These are phyloP conservation scores for Simplicillium sp. DNA, from an alignment of 2,329 filamentous ascomycete species.

Conservation along the genomic window DNA sequence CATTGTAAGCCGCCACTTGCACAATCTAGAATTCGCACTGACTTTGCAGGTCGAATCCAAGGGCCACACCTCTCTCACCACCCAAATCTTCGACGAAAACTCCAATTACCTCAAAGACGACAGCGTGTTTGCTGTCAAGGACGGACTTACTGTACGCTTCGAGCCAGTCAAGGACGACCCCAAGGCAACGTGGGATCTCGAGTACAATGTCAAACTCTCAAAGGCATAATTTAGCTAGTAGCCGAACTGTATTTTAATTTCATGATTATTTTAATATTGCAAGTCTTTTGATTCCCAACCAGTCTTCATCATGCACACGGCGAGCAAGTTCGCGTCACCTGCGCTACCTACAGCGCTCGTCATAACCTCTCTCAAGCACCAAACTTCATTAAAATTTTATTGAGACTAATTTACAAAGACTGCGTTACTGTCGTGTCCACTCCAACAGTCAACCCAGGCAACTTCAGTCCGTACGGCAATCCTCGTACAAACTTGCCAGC, in stretches of 20 bases:
- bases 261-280: too few relatives aligned
- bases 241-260: too few relatives aligned
- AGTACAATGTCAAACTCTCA: conserved; percentile 50
- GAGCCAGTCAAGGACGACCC: conserved; percentile 21
- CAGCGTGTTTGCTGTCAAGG: conserved; percentile 45
- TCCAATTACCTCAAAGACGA: conserved; percentile 50
- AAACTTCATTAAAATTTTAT: too few relatives aligned
- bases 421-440: background rate
- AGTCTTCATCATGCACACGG: too few relatives aligned
- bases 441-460: conserved; percentile 35
- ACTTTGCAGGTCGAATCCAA: conserved; percentile 30
- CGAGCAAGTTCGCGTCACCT: too few relatives aligned
- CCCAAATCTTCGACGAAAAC: conserved; percentile 64
- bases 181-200: conserved; percentile 47
- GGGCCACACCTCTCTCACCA: conserved; percentile 58
- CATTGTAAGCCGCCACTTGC: conserved; percentile 13
- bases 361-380: background rate
- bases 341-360: too few relatives aligned
- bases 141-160: conserved; percentile 35
- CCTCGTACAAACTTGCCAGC: conserved; percentile 29
- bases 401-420: background rate
- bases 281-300: too few relatives aligned
- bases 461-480: conserved; percentile 34
- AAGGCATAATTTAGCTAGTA: conserved; percentile 1
- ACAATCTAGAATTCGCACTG: background rate